phyloP scores from a whole-genome alignment of 31 red algal genomes.

The Asparagopsis taxiformis region DNA sequence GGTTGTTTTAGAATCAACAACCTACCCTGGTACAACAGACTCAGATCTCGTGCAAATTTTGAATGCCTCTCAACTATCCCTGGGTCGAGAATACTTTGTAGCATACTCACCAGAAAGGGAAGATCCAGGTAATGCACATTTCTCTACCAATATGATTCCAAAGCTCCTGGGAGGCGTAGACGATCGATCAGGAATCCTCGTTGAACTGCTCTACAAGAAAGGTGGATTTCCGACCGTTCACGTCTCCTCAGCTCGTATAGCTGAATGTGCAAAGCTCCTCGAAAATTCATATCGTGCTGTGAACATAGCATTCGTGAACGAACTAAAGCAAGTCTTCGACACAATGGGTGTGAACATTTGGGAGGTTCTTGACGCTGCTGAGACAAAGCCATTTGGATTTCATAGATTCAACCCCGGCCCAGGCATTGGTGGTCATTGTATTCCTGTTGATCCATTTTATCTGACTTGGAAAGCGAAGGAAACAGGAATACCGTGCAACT shows the following conservation, averaged over 20 bases:
- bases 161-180: conserved; percentile 85
- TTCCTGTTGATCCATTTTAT: conserved; percentile 92
- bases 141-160: conserved; percentile 60
- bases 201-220: conserved; percentile 53
- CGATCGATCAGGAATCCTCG: conserved; percentile 43
- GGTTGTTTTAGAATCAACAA: conserved; percentile 84
- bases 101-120: conserved; percentile 88
- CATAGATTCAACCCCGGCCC: conserved; percentile 87
- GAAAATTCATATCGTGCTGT: conserved; percentile 92
- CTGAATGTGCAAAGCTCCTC: conserved; percentile 90
- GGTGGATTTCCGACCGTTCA: conserved; percentile 54
- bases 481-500: conserved; percentile 48
- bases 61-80: conserved; percentile 1
- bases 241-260: conserved; percentile 78
- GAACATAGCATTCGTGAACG: conserved; percentile 94
- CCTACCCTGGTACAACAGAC: conserved; percentile 90
- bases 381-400: conserved; percentile 96
- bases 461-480: conserved; percentile 95
- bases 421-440: conserved; percentile 95
- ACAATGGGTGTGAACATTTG: conserved; percentile 84
- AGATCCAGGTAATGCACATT: conserved; percentile 69
- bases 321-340: conserved; percentile 73
- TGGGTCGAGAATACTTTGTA: conserved; percentile 59
- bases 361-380: conserved; percentile 87
- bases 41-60: conserved; percentile 59